Conservation (phyloP, 495 filamentous ascomycete species). For the Xylaria curta region DNA sequence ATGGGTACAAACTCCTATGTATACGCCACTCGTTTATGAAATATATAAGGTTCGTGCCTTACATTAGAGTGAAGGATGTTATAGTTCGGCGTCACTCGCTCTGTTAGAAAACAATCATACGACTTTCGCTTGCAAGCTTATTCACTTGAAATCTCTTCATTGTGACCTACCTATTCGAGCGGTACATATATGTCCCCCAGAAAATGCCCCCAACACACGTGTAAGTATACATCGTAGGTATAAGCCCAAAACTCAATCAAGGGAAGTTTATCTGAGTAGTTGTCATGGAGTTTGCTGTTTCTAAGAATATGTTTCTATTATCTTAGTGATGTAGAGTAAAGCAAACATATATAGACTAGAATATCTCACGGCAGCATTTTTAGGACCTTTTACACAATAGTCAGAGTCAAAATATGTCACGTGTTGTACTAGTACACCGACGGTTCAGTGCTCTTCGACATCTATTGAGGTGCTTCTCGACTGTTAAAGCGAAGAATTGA, state of each 20-base stretch:
- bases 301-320: background rate
- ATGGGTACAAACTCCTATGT: background rate
- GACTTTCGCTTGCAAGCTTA: conserved; percentile 9
- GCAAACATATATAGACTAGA: background rate
- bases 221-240: background rate
- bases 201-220: background rate
- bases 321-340: background rate
- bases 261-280: background rate
- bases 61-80: background rate
- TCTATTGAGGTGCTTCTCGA: background rate
- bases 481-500: background rate
- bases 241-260: background rate
- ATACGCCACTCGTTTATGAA: conserved; percentile 8
- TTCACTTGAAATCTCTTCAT: background rate
- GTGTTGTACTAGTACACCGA: background rate
- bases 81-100: background rate
- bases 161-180: background rate
- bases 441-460: background rate
- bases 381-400: background rate
- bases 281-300: no score
- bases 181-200: background rate
- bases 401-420: background rate
- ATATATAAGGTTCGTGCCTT: background rate
- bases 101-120: background rate
- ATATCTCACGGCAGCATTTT: background rate